Evolutionary conservation across 768 basidiomycete species (phyloP), one percentile per base, ranked within the genome.

Genomic region (Kwoniella sp.): DNA sequence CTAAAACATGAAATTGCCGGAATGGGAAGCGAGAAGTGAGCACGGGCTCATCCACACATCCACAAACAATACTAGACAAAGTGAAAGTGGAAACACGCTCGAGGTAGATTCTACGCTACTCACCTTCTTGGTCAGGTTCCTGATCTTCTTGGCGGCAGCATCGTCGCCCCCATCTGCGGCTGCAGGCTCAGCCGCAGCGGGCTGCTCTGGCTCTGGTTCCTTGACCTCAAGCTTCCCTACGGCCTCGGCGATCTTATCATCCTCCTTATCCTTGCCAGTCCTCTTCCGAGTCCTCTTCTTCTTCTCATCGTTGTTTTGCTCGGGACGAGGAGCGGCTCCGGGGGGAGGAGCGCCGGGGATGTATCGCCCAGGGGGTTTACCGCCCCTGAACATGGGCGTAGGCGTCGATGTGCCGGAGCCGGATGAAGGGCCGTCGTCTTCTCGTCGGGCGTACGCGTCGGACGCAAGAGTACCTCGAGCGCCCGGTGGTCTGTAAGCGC

Each of bases 61-160:
- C n/a, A 72, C 62, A 41, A 69, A 31, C 59, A 65, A 56, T 28
- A 60, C 47, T 11, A 13, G 13, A 15, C 41, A 31, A 25, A 9
- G 23, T 45, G 13, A 64, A 51, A 25, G 23, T 28, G 4, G n/a
- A n/a, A n/a, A n/a, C n/a, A n/a, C n/a, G n/a, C n/a, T n/a, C n/a
- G n/a, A n/a, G n/a, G n/a, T n/a, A n/a, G n/a, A n/a, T n/a, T n/a
- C n/a, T n/a, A n/a, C n/a, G 26, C 17, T 38, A 80, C 85, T 38
- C 45, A 90, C 93, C 88, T 96, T 99, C 86, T 99, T 99, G 79
- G 87, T 91, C 81, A 99, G 75, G 79, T 96, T 97, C 73, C 96
- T 85, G 54, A 90, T 86, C 85, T 95, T 97, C 87, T 98, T 99
- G 54, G 91, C 90, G 52, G 84, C 80, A 3, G 91, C 86, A 78